Conservation (phyloP, 2,329 filamentous ascomycete species). For the Chrysoporthe deuterocubensis region DNA sequence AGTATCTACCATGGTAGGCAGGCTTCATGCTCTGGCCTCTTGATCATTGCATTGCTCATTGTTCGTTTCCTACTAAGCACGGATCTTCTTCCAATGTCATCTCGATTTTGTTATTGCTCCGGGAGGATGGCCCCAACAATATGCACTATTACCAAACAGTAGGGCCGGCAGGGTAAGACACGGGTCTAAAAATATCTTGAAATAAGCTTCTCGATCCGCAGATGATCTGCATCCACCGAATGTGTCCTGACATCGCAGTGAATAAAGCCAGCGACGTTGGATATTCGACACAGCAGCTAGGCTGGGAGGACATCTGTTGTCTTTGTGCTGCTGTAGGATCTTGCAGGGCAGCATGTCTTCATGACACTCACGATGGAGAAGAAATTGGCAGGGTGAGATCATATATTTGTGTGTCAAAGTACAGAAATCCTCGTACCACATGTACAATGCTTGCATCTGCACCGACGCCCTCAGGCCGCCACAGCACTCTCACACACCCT, state of each 20-base stretch:
- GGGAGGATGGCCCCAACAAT: slow-evolving; percentile 38
- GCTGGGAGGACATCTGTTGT: background rate
- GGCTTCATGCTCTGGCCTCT: no score
- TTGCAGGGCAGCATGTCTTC: background rate
- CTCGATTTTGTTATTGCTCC: background rate
- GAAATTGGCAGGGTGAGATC: background rate
- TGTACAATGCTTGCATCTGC: background rate
- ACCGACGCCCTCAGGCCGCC: background rate
- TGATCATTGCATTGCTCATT: no score
- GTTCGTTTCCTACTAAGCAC: background rate
- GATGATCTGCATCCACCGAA: slow-evolving; percentile 16
- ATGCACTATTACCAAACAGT: background rate
- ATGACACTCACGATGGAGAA: background rate
- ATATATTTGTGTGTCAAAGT: background rate
- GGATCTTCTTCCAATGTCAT: background rate
- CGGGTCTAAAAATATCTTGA: slow-evolving; percentile 11
- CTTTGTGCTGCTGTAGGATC: background rate
- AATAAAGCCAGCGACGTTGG: background rate
- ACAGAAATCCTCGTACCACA: background rate
- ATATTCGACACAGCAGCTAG: background rate
- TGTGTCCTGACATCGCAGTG: slow-evolving; percentile 1
- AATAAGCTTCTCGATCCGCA: slow-evolving; percentile 16
- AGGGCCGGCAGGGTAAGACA: background rate
- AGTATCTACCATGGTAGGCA: background rate
- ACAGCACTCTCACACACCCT: background rate